A percentile compares a stretch with the other conserved stretches of the same genome.
phyloP scores from a whole-genome alignment of 352 stramenopile species.

The Phytophthora hybrid region DNA sequence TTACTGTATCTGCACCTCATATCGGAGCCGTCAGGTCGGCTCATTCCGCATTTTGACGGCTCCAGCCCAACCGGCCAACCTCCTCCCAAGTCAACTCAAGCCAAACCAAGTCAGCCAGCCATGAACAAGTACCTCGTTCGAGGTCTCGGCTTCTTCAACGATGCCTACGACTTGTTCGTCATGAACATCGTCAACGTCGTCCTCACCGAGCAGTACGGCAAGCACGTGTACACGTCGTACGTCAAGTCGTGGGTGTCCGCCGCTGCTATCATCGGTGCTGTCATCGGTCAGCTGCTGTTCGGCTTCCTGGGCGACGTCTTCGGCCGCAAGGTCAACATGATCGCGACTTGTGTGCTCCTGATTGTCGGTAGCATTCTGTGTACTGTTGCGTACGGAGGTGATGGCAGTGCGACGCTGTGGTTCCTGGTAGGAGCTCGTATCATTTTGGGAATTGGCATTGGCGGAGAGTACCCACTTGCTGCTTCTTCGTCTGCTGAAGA shows the following conservation, averaged over 20 bases:
- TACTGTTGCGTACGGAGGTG: constrained; percentile 43
- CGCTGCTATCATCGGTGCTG: constrained; percentile 57
- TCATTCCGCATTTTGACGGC: no score
- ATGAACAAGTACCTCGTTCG: constrained; percentile 72
- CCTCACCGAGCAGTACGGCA: constrained; percentile 66
- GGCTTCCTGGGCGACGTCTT: constrained; percentile 63
- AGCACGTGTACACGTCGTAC: constrained; percentile 63
- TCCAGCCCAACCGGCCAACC: no score
- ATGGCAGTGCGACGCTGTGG: constrained; percentile 43
- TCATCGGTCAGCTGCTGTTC: constrained; percentile 66
- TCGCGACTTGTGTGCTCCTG: constrained; percentile 57
- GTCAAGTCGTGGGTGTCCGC: constrained; percentile 65
- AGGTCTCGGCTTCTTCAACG: constrained; percentile 68
- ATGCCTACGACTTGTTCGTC: constrained; percentile 73
- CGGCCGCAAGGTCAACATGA: constrained; percentile 69
- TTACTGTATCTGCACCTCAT: no score
- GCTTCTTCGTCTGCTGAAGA: constrained; percentile 50
- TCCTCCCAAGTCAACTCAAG: no score
- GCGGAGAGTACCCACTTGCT: constrained; percentile 52
- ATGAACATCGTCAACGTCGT: constrained; percentile 79
- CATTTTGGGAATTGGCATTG: constrained; percentile 56
- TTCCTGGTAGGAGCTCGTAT: constrained; percentile 50
- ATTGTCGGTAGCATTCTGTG: constrained; percentile 62
- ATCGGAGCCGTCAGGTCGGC: no score
- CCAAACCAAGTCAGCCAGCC: neutral